Base-by-base conservation (phyloP, 164 flowering plant species). In the Chloranthus sessilifolius region DNA sequence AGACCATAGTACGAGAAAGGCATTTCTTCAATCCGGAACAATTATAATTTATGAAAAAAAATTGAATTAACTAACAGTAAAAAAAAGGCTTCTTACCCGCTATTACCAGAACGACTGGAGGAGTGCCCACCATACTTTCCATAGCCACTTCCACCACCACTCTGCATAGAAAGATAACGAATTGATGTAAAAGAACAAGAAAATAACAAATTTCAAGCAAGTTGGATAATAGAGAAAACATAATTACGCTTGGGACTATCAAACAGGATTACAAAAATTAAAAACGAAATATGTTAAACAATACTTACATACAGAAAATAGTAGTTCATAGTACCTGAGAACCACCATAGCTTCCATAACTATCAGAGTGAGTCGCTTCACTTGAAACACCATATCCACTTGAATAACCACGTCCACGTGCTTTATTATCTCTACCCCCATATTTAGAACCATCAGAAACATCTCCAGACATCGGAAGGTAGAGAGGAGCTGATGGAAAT, bases 401-500 rank as follows among this genome's bases (percentile, higher is more conserved):
- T 43, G 91, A 72, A 67, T 72, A 74, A 29, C 88, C 88, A 62
- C 86, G 89, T 1, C 80, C 84, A 76, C 77, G 78, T 42, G 85
- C 63, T 72, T 67, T 88, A 54, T 76, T 46, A n/a, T 88, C 95
- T 61, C 86, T 81, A 55, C 76, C 72, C 11, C 80, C 95, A 75
- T 86, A 84, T 51, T 58, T 71, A 43, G 75, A 45, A 27, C 68
- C 63, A 38, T 88, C 96, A 24, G 80, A 30, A 60, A 62, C 72
- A 63, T 85, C 87, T 15, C 81, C 42, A 33, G 85, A 31, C 59
- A 79, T 59, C 8, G 95, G 97, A 50, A 86, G 67, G 67, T 86
- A 94, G 5, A 96, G 89, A 65, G 86, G 64, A 66, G 87, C 92
- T 1, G 97, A 90, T 27, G 87, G 58, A 57, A 76, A 74, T 14